Evolutionary conservation across 345 rosid species (phyloP), one percentile per base, ranked within the genome.

Genomic region (Lepidium aucheri): DNA sequence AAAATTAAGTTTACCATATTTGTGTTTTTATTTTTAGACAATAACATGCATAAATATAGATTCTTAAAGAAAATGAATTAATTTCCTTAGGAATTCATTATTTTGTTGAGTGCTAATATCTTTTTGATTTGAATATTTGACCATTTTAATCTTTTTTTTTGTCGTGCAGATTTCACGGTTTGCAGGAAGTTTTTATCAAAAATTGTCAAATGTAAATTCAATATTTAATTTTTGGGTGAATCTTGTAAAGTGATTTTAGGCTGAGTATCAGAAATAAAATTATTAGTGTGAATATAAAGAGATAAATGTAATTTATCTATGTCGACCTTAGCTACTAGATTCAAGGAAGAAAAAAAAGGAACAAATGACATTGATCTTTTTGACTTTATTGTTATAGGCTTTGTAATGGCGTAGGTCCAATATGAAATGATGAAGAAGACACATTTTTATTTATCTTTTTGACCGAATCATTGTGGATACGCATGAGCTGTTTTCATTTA

Each of bases 401-500:
- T 33, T 46, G 55, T 43, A 26, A 41, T 30, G 26, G 40, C 63
- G 40, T 38, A 3, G 60, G 69, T 15, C 59, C 68, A 66, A 28
- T 56, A 24, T 40, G 24, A 54, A 24, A 12, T 57, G 22, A 49
- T 32, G 60, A 38, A 30, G 24, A 34, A 49, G 55, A 63, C 59
- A 41, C 66, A 58, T 52, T 51, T 58, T 73, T 11, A 9, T 42
- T 42, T 13, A 58, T 51, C 17, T 73, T 73, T 41, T 24, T 43
- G 67, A 66, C 72, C 62, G 44, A 73, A 60, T 59, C 62, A 66
- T 66, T 65, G 67, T 59, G 50, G 72, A 59, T 66, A 46, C 63
- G 60, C 67, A 42, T 73, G 71, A 50, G 60, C 71, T 72, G 66
- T 58, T 33, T 33, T 22, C 22, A 24, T 43, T 42, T 9, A 53